Evolutionary conservation across 495 filamentous ascomycete genomes (phyloP).

Genomic region (Podospora pseudoanserina): DNA sequence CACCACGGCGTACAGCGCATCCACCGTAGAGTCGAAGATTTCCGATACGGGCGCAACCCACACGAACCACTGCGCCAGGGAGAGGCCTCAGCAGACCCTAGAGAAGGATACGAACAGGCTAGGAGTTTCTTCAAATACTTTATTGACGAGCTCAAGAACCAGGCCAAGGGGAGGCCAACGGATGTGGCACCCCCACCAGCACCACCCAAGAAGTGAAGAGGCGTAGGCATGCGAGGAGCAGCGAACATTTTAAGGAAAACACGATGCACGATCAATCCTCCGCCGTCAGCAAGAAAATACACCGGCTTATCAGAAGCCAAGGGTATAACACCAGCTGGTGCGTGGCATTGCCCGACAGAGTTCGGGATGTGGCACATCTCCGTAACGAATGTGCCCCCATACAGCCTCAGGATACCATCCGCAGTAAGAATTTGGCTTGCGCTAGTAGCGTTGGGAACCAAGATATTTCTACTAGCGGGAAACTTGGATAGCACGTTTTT

Average conservation of each 20-base stretch:
- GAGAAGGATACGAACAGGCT: background rate
- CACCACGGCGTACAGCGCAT: conserved; percentile 41
- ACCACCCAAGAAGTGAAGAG: background rate
- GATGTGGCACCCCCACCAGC: background rate
- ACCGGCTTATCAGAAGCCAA: background rate
- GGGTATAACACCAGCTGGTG: background rate
- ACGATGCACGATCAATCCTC: too few species aligned
- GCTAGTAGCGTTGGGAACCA: background rate
- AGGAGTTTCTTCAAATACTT: conserved; percentile 30
- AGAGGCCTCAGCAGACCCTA: conserved; percentile 36
- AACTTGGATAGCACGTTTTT: background rate
- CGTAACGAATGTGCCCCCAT: background rate
- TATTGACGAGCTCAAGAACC: conserved; percentile 10
- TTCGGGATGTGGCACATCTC: background rate
- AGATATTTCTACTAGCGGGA: background rate
- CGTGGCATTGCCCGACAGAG: background rate
- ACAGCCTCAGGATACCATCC: background rate
- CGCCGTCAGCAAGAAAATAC: too few species aligned
- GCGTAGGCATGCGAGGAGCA: background rate
- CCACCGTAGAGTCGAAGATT: conserved; percentile 37
- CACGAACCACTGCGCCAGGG: conserved; percentile 40
- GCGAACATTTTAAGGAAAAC: background rate
- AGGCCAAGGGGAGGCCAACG: background rate
- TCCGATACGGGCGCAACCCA: conserved; percentile 40
- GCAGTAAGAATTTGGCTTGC: background rate